A percentile compares a stretch with the other conserved stretches of the same genome.
phyloP scores from a whole-genome alignment of 306 rosid species.

The Inga leiocalycina region DNA sequence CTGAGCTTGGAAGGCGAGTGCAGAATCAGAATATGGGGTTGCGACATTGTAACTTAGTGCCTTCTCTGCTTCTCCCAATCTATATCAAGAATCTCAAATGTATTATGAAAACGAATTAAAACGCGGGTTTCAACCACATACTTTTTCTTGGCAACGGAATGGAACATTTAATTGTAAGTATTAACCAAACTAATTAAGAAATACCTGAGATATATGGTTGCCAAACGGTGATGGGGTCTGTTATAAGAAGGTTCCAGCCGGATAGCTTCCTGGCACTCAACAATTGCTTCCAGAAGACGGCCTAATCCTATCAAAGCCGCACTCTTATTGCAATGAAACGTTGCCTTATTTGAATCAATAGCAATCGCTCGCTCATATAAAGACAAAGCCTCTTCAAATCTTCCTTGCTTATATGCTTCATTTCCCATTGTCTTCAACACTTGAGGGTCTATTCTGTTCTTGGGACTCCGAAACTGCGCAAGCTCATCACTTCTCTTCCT shows the following conservation, averaged over 20 bases:
- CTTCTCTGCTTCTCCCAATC: slow-evolving; percentile 82
- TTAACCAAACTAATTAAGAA: not conserved
- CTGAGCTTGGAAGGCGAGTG: slow-evolving; percentile 51
- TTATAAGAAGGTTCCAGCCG: slow-evolving; percentile 70
- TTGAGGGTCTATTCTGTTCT: slow-evolving; percentile 60
- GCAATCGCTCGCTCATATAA: slow-evolving; percentile 74
- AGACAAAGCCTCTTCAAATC: slow-evolving; percentile 69
- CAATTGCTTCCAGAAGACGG: slow-evolving; percentile 65
- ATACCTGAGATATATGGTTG: slow-evolving; percentile 81
- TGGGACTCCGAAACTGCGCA: slow-evolving; percentile 32
- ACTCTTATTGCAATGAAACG: slow-evolving; percentile 74
- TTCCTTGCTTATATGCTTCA: slow-evolving; percentile 65
- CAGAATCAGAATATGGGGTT: slow-evolving; percentile 39
- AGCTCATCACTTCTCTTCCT: slow-evolving; percentile 56
- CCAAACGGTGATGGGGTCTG: slow-evolving; percentile 86
- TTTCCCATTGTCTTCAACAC: slow-evolving; percentile 77
- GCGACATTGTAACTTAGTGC: slow-evolving; percentile 55
- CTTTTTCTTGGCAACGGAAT: not conserved
- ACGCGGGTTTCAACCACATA: not conserved
- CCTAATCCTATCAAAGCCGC: slow-evolving; percentile 85
- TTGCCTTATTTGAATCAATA: slow-evolving; percentile 70
- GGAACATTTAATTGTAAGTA: not conserved
- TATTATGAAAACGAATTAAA: slow-evolving; percentile 1
- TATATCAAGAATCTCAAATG: slow-evolving; percentile 34
- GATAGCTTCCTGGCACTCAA: slow-evolving; percentile 71